Evolutionary conservation across 345 rosid species (phyloP).

Genomic region (Cochlearia excelsa): DNA sequence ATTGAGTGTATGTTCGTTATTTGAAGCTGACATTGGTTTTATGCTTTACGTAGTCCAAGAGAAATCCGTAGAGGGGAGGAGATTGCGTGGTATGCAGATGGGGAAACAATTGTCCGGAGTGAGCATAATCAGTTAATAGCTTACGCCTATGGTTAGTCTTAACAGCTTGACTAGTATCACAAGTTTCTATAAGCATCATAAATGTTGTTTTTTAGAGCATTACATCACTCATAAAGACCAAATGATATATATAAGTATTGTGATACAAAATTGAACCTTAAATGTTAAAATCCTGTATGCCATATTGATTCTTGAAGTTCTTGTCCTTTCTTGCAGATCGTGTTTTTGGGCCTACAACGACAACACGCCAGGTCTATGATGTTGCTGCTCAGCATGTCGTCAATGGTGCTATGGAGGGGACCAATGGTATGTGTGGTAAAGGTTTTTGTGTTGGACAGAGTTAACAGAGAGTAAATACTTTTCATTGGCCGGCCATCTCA

Average conservation of each 20-base stretch:
- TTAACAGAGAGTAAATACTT: slow-evolving; percentile 1
- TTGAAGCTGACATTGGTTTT: slow-evolving; percentile 25
- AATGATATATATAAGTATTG: neutral
- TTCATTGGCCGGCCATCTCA: slow-evolving; percentile 14
- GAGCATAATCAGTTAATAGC: slow-evolving; percentile 78
- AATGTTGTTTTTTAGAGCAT: slow-evolving; percentile 3
- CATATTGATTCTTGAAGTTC: slow-evolving; percentile 14
- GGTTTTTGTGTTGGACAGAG: neutral
- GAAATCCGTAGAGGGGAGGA: slow-evolving; percentile 94
- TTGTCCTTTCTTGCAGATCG: slow-evolving; percentile 53
- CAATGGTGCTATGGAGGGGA: slow-evolving; percentile 89
- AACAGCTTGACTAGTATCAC: slow-evolving; percentile 7
- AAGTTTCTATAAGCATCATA: slow-evolving; percentile 17
- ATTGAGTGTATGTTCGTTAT: slow-evolving; percentile 8
- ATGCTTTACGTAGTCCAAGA: slow-evolving; percentile 56
- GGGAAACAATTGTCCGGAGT: slow-evolving; percentile 84
- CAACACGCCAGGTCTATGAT: slow-evolving; percentile 96
- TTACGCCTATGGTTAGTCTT: slow-evolving; percentile 80
- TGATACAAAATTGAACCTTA: no score
- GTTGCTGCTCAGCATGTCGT: slow-evolving; percentile 94
- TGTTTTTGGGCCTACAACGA: slow-evolving; percentile 96
- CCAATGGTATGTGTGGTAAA: slow-evolving; percentile 71
- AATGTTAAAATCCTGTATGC: slow-evolving; percentile 2
- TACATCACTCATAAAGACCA: slow-evolving; percentile 6
- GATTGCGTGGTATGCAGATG: slow-evolving; percentile 97